Evolutionary conservation across 192 early-diverging fungal genomes (phyloP), one percentile per base, ranked within the genome.

Genomic region (Glomus cerebriforme): DNA sequence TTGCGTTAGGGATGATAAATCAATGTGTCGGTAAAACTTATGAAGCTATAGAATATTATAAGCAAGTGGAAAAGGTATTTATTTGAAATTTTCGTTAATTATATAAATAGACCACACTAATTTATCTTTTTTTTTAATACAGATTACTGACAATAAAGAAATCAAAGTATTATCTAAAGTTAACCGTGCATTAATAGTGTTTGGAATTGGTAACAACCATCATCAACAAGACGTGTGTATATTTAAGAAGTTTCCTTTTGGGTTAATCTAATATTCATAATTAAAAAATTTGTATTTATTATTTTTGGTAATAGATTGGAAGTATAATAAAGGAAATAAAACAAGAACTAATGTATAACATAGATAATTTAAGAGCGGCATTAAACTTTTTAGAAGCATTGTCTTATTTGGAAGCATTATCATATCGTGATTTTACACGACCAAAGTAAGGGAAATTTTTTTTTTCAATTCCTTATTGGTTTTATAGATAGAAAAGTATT

Each of bases 301-400:
- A 24, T 24, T 26, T 54, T 58, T 17, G 15, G 7, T 26, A 4
- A 34, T 63, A 76, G 74, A 32, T 63, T 63, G 60, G 60, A 39
- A 39, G 7, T n/a, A 60, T 76, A 26, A 31, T 76, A 32, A 63
- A 76, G 26, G 74, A 76, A 37, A 62, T 76, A 34, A 64, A 81
- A 27, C 78, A 75, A 31, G 59, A 75, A 78, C 4, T 81, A 79
- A 29, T 80, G 71, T 2, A 43, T 78, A 15, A 83, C 79, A 80
- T 85, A 79, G 7, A 45, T 49, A 17, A 22, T 12, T 35, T 35
- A 13, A 73, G 32, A 43, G 49, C 72, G 12, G 17, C 34, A 32
- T 68, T 65, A 17, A 39, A 35, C n/a, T 80, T 74, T 5, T 43
- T 74, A 17, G 59, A 65, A 64, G 60, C 73, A 26, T 74, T 80